Base-by-base conservation (phyloP, 202 grass and related monocot genomes). In the Eragrostis tef region DNA sequence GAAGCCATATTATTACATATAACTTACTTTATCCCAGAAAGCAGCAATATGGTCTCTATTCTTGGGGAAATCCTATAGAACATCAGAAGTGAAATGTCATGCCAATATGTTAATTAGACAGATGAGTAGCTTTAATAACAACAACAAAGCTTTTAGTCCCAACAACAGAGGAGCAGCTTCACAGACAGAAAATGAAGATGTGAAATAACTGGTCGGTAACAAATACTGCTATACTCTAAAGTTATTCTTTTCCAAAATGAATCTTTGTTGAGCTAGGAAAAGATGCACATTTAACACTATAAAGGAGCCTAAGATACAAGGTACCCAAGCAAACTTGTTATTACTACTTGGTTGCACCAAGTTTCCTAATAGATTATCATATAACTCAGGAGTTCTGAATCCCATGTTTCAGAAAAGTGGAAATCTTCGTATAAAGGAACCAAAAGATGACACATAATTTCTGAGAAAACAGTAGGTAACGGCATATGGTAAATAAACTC, bases 21-120 rank as follows among this genome's bases (percentile, higher is more conserved):
- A 24, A 70, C 81, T 88, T 91, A 98, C 95, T 88, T 91, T 94
- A 41, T 94, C 85, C 95, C 95, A 98, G 73, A 93, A 98, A 41
- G 75, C 29, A 22, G 88, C 90, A 36, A 98, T 22, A 36, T 71
- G 73, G 19, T 98, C 85, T 75, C 90, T 90, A 25, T 98, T 98
- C 85, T 91, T 98, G 5, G 69, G 76, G 72, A 93, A 98, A 82
- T 94, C 95, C 92, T 94, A 74, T 34, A 93, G 51, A 86, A 79
- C 51, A 63, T 75, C 2, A 88, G 67, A 81, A 64, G 64, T 65
- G 2, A 11, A 39, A 42, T 84, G 80, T 77, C 81, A 92, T 48
- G 27, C 11, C 36, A 86, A 74, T 77, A 46, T 36, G 65, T 36
- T 43, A 26, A 71, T 25, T 26, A 53, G 61, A 70, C 13, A 7